A percentile compares a stretch with the other conserved stretches of the same genome.
Evolutionary conservation across 2,329 filamentous ascomycete species (phyloP).

Genomic region (Fusarium begoniae): DNA sequence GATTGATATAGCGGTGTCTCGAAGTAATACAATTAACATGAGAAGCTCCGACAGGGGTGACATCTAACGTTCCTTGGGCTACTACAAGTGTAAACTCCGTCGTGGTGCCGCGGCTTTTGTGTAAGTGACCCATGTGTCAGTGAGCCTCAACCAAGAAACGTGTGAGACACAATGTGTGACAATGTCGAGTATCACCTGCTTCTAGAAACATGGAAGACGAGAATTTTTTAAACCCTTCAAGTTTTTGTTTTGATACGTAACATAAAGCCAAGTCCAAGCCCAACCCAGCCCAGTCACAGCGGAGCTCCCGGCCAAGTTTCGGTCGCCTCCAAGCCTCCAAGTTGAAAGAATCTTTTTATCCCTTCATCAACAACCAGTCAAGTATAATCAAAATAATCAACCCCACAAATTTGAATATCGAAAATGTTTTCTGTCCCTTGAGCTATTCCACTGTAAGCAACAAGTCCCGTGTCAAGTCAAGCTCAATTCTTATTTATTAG

Average conservation of each 20-base stretch:
- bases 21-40: background rate
- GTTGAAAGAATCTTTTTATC: background rate
- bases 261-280: background rate
- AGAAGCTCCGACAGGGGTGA: background rate
- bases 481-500: background rate
- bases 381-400: background rate
- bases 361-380: constrained; percentile 3
- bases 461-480: background rate
- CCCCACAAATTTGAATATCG: background rate
- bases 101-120: background rate
- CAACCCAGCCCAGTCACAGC: background rate
- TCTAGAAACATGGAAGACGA: constrained; percentile 3
- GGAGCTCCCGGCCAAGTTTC: constrained; percentile 31
- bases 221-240: constrained; percentile 13
- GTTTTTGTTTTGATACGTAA: background rate
- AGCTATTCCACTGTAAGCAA: background rate
- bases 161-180: constrained; percentile 3
- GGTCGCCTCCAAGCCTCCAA: constrained; percentile 24
- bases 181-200: constrained; percentile 3
- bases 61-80: background rate
- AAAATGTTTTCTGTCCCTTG: background rate
- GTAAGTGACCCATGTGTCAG: constrained; percentile 15
- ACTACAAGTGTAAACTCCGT: background rate
- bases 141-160: background rate
- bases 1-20: background rate